These are phyloP conservation scores for Termitomyces heimii DNA, from an alignment of 768 basidiomycete species.

Conservation along the genomic window DNA sequence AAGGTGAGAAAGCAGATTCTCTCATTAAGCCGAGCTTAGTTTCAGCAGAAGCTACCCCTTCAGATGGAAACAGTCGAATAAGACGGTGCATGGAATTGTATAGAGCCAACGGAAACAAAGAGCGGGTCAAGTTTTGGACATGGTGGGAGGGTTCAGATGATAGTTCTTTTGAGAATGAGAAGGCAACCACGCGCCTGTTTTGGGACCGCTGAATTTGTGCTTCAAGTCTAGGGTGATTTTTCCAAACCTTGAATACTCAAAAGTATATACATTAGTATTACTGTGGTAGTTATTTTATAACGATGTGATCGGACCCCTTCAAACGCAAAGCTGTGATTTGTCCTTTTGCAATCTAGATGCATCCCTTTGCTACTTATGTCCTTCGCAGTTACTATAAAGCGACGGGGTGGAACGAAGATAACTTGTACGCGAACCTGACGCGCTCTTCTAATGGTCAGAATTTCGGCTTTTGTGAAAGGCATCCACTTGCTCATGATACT, in stretches of 20 bases:
- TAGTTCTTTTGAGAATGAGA: background rate
- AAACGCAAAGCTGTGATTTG: background rate
- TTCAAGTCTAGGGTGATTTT: background rate
- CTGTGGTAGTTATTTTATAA: no score
- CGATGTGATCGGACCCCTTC: background rate
- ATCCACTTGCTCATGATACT: constrained; percentile 1
- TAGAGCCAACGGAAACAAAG: background rate
- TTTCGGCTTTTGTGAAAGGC: background rate
- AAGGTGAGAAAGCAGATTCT: constrained; percentile 24
- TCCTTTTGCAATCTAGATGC: constrained; percentile 39
- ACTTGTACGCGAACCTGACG: constrained; percentile 85
- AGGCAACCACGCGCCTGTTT: constrained; percentile 2
- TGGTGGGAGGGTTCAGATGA: constrained; percentile 10
- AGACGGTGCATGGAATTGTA: constrained; percentile 7
- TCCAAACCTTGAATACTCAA: no score
- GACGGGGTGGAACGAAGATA: constrained; percentile 98
- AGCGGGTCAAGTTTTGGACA: constrained; percentile 2
- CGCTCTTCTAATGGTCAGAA: constrained; percentile 77
- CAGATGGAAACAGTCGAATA: background rate
- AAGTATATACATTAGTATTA: no score
- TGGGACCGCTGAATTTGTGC: constrained; percentile 1
- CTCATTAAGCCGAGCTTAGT: background rate
- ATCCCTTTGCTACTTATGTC: constrained; percentile 85
- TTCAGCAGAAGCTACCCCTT: background rate
- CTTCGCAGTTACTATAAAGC: constrained; percentile 83